Evolutionary conservation across 2,329 filamentous ascomycete genomes (phyloP), one percentile per base, ranked within the genome.

Genomic region (Talaromyces islandicus): DNA sequence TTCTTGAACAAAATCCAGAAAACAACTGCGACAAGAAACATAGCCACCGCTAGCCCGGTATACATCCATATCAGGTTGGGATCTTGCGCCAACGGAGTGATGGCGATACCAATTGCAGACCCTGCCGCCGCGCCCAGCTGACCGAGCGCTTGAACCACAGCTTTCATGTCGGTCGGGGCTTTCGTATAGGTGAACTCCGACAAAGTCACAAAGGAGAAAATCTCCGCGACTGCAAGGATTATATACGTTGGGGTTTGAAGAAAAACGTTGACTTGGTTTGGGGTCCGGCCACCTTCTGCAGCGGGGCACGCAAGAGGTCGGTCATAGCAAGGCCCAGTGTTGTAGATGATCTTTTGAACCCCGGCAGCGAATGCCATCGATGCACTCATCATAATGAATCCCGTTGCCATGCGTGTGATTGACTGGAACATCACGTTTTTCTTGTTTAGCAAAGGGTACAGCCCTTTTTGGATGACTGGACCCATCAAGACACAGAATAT

Each of bases 341-440:
- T 73, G 70, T 88, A 88, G 59, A 88, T 83, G 60, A 81, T 78
- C 64, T 82, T 79, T 68, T 87, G 84, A 3, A 87, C 71, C 11
- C 85, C 77, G 17, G 80, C 76, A 4, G 85, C 82, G 61, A 81
- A 83, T 21, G 85, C 71, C 75, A 86, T 86, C 2, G 81, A 78
- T 7, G 79, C 66, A 0, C 80, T 74, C 71, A 62, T 72, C 48
- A 83, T 69, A 67, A 82, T 68, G 70, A 88, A 88, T 2, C 85
- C 86, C 5, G 80, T 73, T 0, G 81, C 79, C 60, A 81, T 80
- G 61, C 75, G 74, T 65, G 78, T 81, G 64, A 88, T 82, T 6
- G 85, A 83, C 0, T 80, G 81, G 66, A 87, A 86, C 48, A 76
- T 75, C 66, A 88, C 81, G 17, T 77, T 76, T 24, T 69, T 65